Evolutionary conservation across 2,329 filamentous ascomycete genomes (phyloP).

Genomic region (Pseudogymnoascus sp.): DNA sequence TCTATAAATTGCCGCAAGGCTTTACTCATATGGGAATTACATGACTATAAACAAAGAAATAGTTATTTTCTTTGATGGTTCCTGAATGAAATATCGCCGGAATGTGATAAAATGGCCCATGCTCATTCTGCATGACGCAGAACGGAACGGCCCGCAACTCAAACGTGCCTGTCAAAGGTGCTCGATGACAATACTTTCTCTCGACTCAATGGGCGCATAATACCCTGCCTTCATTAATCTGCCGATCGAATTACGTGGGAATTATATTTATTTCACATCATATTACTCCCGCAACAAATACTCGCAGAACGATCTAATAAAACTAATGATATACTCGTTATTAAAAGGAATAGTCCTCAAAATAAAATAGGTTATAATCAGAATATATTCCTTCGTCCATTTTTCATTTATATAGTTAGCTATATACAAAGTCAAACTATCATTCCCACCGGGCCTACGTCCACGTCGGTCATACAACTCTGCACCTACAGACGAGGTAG

Average conservation of each 20-base stretch:
- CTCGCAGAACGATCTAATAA: not conserved
- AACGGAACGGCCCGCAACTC: not conserved
- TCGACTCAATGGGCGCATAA: not conserved
- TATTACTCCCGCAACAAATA: not conserved
- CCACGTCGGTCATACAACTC: not conserved
- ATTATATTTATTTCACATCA: not conserved
- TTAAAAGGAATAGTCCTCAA: too few species aligned
- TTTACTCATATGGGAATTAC: not conserved
- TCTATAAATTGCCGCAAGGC: not conserved
- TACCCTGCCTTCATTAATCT: not conserved
- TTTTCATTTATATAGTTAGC: not conserved
- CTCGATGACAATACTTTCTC: not conserved
- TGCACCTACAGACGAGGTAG: not conserved
- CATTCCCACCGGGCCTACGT: not conserved
- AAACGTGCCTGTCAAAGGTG: not conserved
- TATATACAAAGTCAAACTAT: not conserved
- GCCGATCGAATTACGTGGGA: not conserved
- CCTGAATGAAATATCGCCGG: not conserved
- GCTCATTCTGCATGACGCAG: not conserved
- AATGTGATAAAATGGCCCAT: constrained; percentile 1
- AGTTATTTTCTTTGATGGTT: not conserved
- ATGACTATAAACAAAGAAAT: not conserved
- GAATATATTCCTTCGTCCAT: not conserved
- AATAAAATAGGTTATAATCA: too few species aligned
- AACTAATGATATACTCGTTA: not conserved